phyloP scores from a whole-genome alignment of 2,329 filamentous ascomycete genomes.

The Beauveria pseudobassiana region DNA sequence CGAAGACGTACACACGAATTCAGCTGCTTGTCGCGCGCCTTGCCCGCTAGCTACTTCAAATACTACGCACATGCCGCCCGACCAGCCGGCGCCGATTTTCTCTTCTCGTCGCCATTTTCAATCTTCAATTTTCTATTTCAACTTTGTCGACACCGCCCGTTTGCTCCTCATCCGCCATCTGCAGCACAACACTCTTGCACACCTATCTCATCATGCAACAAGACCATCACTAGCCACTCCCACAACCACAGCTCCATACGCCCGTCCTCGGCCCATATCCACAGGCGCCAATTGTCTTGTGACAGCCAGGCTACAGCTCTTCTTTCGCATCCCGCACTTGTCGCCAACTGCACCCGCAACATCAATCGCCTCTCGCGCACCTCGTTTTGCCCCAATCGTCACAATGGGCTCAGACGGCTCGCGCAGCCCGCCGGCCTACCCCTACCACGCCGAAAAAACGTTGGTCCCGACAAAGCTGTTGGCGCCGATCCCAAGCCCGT shows the following conservation, averaged over 20 bases:
- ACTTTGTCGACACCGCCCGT: background rate
- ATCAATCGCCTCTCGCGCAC: too few species aligned
- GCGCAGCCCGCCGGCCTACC: conserved; percentile 17
- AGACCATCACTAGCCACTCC: background rate
- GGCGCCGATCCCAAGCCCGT: background rate
- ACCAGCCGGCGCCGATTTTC: background rate
- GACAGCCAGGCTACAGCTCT: background rate
- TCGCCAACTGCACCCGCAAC: too few species aligned
- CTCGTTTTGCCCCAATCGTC: background rate
- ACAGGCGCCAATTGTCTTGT: conserved; percentile 1
- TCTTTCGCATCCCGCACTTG: background rate
- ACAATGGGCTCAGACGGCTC: conserved; percentile 5
- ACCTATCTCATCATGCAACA: background rate
- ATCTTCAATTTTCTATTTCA: background rate
- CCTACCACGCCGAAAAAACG: conserved; percentile 17
- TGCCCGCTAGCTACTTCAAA: conserved; percentile 4
- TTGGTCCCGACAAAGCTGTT: background rate
- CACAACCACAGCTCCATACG: background rate
- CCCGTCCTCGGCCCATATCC: background rate
- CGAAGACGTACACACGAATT: background rate
- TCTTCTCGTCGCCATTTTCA: background rate
- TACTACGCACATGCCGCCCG: conserved; percentile 4
- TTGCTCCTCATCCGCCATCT: background rate
- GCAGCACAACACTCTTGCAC: background rate
- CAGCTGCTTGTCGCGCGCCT: background rate